Evolutionary conservation across 805 yeast species (phyloP).

Genomic region (Candida sithepensis): DNA sequence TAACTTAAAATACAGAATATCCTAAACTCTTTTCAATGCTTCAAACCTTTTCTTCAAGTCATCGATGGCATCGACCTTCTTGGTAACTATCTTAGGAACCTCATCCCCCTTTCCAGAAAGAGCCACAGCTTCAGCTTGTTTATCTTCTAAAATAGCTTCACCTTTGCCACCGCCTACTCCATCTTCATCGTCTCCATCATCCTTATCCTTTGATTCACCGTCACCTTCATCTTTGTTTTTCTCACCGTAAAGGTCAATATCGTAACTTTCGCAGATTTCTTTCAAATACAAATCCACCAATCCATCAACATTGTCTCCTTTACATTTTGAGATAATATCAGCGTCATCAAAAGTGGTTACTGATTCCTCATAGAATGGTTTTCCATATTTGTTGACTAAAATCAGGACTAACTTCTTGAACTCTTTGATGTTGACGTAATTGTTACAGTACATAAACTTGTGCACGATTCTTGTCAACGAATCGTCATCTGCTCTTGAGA

Average conservation of each 20-base stretch:
- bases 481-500: constrained; percentile 16
- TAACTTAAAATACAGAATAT: no score
- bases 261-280: constrained; percentile 28
- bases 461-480: constrained; percentile 12
- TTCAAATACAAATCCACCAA: constrained; percentile 25
- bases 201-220: constrained; percentile 4
- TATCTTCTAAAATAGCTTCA: background rate
- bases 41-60: constrained; percentile 30
- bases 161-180: constrained; percentile 3
- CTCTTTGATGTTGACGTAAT: constrained; percentile 22
- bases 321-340: constrained; percentile 22
- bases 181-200: constrained; percentile 7
- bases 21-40: constrained; percentile 42
- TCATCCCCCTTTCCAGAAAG: background rate
- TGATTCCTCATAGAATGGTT: constrained; percentile 21
- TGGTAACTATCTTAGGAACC: background rate
- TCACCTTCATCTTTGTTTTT: constrained; percentile 10
- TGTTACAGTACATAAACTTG: constrained; percentile 17
- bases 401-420: constrained; percentile 20
- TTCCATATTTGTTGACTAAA: constrained; percentile 22
- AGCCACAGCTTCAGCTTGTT: background rate
- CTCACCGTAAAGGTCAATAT: constrained; percentile 24
- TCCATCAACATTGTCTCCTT: constrained; percentile 25
- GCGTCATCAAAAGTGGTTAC: constrained; percentile 11
- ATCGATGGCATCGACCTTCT: constrained; percentile 21